Conservation (phyloP, 2,329 filamentous ascomycete genomes). For the Paecilomyces sp. region DNA sequence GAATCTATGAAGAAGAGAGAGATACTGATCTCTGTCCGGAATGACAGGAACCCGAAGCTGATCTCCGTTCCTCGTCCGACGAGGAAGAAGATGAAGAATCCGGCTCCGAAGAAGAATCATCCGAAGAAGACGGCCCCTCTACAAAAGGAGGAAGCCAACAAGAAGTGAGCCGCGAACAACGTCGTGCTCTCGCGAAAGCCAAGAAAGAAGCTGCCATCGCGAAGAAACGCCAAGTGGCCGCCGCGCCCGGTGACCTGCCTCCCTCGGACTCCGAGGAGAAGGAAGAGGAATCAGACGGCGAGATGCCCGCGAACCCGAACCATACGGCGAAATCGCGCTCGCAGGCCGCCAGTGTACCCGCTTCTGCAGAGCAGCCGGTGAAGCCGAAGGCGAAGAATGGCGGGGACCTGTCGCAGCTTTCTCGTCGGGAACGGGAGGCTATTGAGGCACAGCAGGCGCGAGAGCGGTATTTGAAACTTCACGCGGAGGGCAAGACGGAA, state of each 20-base stretch:
- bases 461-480: conserved; percentile 84
- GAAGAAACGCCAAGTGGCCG: conserved; percentile 60
- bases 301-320: conserved; percentile 76
- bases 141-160: conserved; percentile 36
- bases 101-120: conserved; percentile 38
- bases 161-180: conserved; percentile 74
- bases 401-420: conserved; percentile 49
- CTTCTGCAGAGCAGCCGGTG: conserved; percentile 30
- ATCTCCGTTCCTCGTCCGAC: conserved; percentile 25
- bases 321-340: conserved; percentile 63
- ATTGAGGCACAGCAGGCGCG: conserved; percentile 80
- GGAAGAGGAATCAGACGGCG: conserved; percentile 28
- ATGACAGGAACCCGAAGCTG: conserved; percentile 27
- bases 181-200: conserved; percentile 79
- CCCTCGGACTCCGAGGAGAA: conserved; percentile 62
- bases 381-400: conserved; percentile 21
- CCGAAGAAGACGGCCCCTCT: conserved; percentile 44
- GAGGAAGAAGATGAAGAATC: conserved; percentile 48
- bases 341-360: conserved; percentile 60
- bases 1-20: conserved; percentile 3
- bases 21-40: not conserved
- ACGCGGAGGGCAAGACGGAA: conserved; percentile 93
- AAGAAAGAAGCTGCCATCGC: conserved; percentile 85
- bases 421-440: conserved; percentile 66
- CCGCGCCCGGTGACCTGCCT: conserved; percentile 80